Evolutionary conservation across 73 alveolate genomes (phyloP).

Genomic region (Tetrahymena borealis): DNA sequence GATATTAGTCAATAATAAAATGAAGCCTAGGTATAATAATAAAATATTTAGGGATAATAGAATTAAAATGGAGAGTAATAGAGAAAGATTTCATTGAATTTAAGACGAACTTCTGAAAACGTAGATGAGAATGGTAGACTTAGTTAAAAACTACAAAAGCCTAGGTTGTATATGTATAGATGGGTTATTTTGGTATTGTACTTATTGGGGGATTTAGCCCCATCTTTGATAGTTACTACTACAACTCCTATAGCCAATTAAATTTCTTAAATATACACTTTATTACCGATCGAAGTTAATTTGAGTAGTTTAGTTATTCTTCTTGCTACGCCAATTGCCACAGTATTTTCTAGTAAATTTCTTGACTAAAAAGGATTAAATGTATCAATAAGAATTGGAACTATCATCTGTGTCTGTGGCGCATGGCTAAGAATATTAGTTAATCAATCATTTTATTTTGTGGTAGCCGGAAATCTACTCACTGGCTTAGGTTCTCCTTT

Average conservation of each 20-base stretch:
- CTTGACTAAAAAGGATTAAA: neutral
- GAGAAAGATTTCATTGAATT: no score
- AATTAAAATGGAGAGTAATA: no score
- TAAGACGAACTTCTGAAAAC: neutral
- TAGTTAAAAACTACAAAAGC: neutral
- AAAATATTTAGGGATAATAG: no score
- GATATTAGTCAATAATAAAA: no score
- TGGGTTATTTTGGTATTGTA: neutral
- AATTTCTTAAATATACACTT: neutral
- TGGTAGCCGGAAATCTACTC: neutral
- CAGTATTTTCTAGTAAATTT: neutral
- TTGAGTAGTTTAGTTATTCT: neutral
- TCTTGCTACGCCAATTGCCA: neutral
- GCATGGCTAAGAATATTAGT: neutral
- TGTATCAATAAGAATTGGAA: neutral
- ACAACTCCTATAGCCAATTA: neutral
- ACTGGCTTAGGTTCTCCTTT: neutral
- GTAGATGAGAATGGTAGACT: neutral
- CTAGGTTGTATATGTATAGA: neutral
- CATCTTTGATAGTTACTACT: neutral
- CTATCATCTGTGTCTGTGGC: neutral
- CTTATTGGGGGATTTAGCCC: neutral
- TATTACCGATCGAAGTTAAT: neutral
- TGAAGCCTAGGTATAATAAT: no score
- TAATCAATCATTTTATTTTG: neutral